Evolutionary conservation across 345 rosid species (phyloP).

Genomic region (Eucalyptus cloeziana): DNA sequence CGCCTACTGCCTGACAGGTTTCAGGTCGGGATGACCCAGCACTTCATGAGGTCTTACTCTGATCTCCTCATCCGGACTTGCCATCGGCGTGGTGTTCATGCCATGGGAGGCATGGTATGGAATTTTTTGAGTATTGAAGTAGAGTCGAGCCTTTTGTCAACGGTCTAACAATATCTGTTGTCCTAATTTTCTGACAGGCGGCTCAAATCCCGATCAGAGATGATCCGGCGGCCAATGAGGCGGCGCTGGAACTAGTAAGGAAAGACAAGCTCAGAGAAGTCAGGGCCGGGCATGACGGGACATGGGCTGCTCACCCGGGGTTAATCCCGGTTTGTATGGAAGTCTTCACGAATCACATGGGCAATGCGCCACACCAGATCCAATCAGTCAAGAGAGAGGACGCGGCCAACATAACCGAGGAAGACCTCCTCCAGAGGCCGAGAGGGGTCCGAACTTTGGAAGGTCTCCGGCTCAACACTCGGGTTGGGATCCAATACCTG

Average conservation of each 20-base stretch:
- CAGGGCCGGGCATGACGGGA: slow-evolving; percentile 88
- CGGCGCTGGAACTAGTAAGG: slow-evolving; percentile 69
- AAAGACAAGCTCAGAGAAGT: slow-evolving; percentile 91
- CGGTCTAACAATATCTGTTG: neutral
- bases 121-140: neutral
- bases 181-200: slow-evolving; percentile 33
- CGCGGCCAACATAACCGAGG: slow-evolving; percentile 48
- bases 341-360: slow-evolving; percentile 61
- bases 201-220: slow-evolving; percentile 92
- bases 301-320: slow-evolving; percentile 99
- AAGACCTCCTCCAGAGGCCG: slow-evolving; percentile 79
- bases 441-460: slow-evolving; percentile 74
- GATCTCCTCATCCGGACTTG: slow-evolving; percentile 86
- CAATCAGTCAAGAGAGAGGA: slow-evolving; percentile 50
- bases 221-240: slow-evolving; percentile 69
- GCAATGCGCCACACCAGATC: slow-evolving; percentile 53
- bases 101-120: slow-evolving; percentile 96
- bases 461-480: slow-evolving; percentile 78
- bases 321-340: slow-evolving; percentile 68
- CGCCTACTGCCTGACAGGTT: slow-evolving; percentile 75
- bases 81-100: slow-evolving; percentile 80
- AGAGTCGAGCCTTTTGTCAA: neutral
- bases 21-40: slow-evolving; percentile 81
- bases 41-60: slow-evolving; percentile 91
- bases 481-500: slow-evolving; percentile 83